These are phyloP conservation scores for Colletotrichum destructivum DNA, from an alignment of 2,329 filamentous ascomycete species.

Conservation along the genomic window DNA sequence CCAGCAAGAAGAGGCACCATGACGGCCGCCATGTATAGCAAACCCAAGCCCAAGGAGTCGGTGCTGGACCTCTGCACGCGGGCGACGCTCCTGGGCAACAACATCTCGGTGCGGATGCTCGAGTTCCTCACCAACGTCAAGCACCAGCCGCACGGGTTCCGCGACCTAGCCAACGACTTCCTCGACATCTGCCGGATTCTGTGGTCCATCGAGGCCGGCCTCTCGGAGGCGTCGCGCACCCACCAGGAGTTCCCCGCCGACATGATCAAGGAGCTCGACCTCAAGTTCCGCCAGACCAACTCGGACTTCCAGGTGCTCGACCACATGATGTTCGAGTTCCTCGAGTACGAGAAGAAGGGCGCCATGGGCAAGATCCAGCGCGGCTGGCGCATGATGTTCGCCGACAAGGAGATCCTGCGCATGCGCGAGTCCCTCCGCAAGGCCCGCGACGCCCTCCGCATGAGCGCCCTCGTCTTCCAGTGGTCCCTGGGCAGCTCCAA, in stretches of 20 bases:
- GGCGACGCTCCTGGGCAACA: slow-evolving; percentile 73
- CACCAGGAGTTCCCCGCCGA: slow-evolving; percentile 71
- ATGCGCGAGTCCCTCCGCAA: slow-evolving; percentile 70
- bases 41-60: slow-evolving; percentile 47
- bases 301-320: slow-evolving; percentile 75
- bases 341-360: slow-evolving; percentile 75
- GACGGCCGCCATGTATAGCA: slow-evolving; percentile 23
- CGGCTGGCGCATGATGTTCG: slow-evolving; percentile 75
- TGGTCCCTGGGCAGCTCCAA: slow-evolving; percentile 74
- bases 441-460: slow-evolving; percentile 73
- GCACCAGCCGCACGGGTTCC: slow-evolving; percentile 68
- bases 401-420: slow-evolving; percentile 73
- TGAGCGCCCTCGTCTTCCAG: slow-evolving; percentile 76
- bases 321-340: slow-evolving; percentile 72
- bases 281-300: slow-evolving; percentile 73
- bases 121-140: slow-evolving; percentile 74
- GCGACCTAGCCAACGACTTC: slow-evolving; percentile 75
- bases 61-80: slow-evolving; percentile 68
- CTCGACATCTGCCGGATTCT: slow-evolving; percentile 77
- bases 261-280: slow-evolving; percentile 74
- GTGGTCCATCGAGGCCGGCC: slow-evolving; percentile 78
- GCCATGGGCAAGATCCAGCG: slow-evolving; percentile 72
- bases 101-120: slow-evolving; percentile 75
- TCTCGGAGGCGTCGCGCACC: slow-evolving; percentile 67
- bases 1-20: slow-evolving; percentile 18